These are phyloP conservation scores for Pelargonium myrrhifolium DNA, from an alignment of 441 rosid species.

Conservation along the genomic window DNA sequence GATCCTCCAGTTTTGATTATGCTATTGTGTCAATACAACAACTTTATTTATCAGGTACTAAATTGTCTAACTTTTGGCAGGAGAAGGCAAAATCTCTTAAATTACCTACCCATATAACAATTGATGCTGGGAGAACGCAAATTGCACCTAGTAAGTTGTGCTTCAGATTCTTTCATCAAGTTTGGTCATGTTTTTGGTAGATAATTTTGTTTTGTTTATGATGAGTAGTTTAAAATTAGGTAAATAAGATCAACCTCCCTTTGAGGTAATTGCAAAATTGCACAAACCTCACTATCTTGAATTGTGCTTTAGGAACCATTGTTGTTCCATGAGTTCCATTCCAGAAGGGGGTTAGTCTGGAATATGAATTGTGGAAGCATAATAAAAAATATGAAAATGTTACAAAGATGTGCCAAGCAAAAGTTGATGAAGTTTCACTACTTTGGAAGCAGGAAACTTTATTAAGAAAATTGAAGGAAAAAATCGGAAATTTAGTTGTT, in stretches of 20 bases:
- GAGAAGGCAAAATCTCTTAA: conserved; percentile 77
- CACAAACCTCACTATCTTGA: not conserved
- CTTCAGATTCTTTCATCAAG: not conserved
- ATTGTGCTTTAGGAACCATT: not conserved
- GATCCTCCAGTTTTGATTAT: not conserved
- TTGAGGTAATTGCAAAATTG: not conserved
- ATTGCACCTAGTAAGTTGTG: conserved; percentile 87
- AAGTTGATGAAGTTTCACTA: not conserved
- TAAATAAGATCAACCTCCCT: not conserved
- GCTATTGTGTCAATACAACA: conserved; percentile 3
- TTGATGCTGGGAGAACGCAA: conserved; percentile 98
- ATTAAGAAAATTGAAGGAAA: not conserved
- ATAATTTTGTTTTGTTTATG: not conserved
- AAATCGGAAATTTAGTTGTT: not conserved
- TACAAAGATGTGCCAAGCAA: not conserved
- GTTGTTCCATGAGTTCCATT: not conserved
- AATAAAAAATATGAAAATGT: not conserved
- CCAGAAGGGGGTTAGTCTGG: not conserved
- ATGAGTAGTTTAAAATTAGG: not conserved
- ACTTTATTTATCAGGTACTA: conserved; percentile 11
- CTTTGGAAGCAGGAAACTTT: not conserved
- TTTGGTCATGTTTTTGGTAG: conserved; percentile 4
- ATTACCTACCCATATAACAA: conserved; percentile 81
- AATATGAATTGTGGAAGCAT: not conserved
- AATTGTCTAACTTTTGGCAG: conserved; percentile 35